phyloP scores from a whole-genome alignment of 352 stramenopile species.

The Phytopythium chamaehyphon region DNA sequence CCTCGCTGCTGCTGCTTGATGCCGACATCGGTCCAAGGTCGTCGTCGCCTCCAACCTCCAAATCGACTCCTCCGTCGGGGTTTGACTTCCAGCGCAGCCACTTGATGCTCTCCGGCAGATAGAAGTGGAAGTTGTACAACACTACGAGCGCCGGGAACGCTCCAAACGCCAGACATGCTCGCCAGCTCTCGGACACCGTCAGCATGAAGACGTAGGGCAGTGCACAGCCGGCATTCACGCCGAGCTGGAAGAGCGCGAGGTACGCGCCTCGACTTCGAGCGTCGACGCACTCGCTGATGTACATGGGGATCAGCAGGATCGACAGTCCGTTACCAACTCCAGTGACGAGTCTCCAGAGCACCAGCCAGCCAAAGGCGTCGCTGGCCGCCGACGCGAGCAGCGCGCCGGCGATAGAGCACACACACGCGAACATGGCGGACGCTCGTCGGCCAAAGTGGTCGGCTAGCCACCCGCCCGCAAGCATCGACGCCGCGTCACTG shows the following conservation, averaged over 20 bases:
- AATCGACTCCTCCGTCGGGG: conserved; percentile 33
- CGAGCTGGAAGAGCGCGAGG: conserved; percentile 79
- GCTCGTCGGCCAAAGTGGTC: conserved; percentile 71
- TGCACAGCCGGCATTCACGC: conserved; percentile 70
- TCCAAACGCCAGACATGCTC: conserved; percentile 65
- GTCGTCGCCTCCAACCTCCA: conserved; percentile 19
- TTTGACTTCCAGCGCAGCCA: conserved; percentile 75
- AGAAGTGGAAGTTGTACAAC: conserved; percentile 66
- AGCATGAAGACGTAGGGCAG: conserved; percentile 85
- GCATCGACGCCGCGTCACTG: conserved; percentile 76
- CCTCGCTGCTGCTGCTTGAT: conserved; percentile 4
- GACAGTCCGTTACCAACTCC: conserved; percentile 81
- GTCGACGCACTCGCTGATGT: conserved; percentile 82
- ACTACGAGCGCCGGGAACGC: conserved; percentile 71
- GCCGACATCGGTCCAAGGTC: not conserved
- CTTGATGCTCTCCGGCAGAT: conserved; percentile 77
- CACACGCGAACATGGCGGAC: conserved; percentile 68
- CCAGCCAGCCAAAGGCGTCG: conserved; percentile 51
- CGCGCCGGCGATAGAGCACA: conserved; percentile 63
- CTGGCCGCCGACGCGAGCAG: conserved; percentile 52
- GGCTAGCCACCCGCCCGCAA: conserved; percentile 63
- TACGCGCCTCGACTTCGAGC: conserved; percentile 54
- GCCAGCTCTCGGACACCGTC: conserved; percentile 69
- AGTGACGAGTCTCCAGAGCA: conserved; percentile 65
- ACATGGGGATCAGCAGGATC: conserved; percentile 86